These are phyloP conservation scores for Butyriboletus loyo DNA, from an alignment of 768 basidiomycete genomes.

Conservation along the genomic window DNA sequence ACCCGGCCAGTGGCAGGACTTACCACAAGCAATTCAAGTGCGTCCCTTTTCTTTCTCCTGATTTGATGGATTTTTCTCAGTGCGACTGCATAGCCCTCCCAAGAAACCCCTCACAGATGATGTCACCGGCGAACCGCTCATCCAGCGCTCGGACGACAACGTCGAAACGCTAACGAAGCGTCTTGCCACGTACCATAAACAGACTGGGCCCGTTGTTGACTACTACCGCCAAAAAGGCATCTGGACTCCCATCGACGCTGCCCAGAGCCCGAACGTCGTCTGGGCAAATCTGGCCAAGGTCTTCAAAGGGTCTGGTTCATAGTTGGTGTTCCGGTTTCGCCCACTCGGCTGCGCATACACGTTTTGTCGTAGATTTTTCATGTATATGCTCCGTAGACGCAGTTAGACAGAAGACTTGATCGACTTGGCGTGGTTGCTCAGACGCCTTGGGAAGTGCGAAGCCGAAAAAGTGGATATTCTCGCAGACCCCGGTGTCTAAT, in stretches of 20 bases:
- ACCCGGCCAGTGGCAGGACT: constrained; percentile 82
- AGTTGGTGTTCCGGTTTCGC: not conserved
- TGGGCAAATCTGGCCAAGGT: constrained; percentile 79
- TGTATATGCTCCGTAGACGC: constrained; percentile 25
- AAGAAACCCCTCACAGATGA: constrained; percentile 96
- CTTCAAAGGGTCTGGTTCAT: constrained; percentile 41
- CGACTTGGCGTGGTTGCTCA: constrained; percentile 1
- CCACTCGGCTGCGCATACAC: not conserved
- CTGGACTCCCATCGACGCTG: constrained; percentile 90
- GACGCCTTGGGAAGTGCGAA: not conserved
- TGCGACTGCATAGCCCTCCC: constrained; percentile 66
- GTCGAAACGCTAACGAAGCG: constrained; percentile 92
- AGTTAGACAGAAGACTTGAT: constrained; percentile 10
- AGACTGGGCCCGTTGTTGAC: constrained; percentile 93
- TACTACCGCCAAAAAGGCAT: constrained; percentile 93
- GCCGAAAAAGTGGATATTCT: constrained; percentile 3
- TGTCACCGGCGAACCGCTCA: constrained; percentile 90
- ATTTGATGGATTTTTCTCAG: constrained; percentile 9
- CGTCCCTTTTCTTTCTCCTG: constrained; percentile 30
- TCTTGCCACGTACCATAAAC: constrained; percentile 81
- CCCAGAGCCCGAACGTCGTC: constrained; percentile 88
- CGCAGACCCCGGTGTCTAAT: constrained; percentile 2
- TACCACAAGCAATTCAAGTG: constrained; percentile 97
- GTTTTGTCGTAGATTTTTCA: constrained; percentile 20
- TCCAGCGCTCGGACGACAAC: constrained; percentile 98